phyloP scores from a whole-genome alignment of 2,329 filamentous ascomycete species.

The Hypoxylon sp. region DNA sequence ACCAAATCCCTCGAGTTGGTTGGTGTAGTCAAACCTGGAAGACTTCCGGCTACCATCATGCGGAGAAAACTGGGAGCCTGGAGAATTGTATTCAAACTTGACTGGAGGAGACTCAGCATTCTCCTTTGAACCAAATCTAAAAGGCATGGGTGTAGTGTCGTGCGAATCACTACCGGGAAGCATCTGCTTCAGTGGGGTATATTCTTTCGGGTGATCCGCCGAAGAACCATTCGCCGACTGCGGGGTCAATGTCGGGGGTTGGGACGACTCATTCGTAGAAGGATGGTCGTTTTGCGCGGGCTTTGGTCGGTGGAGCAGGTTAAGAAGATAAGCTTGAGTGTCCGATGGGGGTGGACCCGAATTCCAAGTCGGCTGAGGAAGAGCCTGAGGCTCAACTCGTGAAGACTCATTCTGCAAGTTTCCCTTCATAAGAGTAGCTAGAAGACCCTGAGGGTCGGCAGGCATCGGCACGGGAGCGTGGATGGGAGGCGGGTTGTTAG shows the following conservation, averaged over 20 bases:
- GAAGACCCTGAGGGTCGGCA: slow-evolving; percentile 70
- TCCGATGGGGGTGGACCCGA: slow-evolving; percentile 72
- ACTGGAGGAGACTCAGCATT: slow-evolving; percentile 48
- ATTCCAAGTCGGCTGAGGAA: slow-evolving; percentile 58
- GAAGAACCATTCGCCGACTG: slow-evolving; percentile 59
- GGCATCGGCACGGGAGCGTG: slow-evolving; percentile 71
- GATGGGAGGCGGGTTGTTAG: slow-evolving; percentile 59
- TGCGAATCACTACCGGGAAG: slow-evolving; percentile 46
- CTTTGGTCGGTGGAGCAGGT: slow-evolving; percentile 85
- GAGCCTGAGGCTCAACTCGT: slow-evolving; percentile 55
- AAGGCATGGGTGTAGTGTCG: slow-evolving; percentile 50
- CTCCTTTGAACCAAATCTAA: slow-evolving; percentile 45
- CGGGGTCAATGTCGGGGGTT: slow-evolving; percentile 62
- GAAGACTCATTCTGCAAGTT: slow-evolving; percentile 65
- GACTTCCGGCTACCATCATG: slow-evolving; percentile 48
- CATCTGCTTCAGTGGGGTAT: slow-evolving; percentile 43
- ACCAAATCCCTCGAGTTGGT: slow-evolving; percentile 61
- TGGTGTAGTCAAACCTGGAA: slow-evolving; percentile 56
- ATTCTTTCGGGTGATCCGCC: slow-evolving; percentile 51
- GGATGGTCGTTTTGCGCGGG: slow-evolving; percentile 70
- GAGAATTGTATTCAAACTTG: slow-evolving; percentile 51
- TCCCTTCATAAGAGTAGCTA: slow-evolving; percentile 74
- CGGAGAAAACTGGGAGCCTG: slow-evolving; percentile 47
- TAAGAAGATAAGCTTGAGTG: slow-evolving; percentile 88
- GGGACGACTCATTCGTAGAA: slow-evolving; percentile 60